Base-by-base conservation (phyloP, 179 eudicot species). In the Nepenthes alata region DNA sequence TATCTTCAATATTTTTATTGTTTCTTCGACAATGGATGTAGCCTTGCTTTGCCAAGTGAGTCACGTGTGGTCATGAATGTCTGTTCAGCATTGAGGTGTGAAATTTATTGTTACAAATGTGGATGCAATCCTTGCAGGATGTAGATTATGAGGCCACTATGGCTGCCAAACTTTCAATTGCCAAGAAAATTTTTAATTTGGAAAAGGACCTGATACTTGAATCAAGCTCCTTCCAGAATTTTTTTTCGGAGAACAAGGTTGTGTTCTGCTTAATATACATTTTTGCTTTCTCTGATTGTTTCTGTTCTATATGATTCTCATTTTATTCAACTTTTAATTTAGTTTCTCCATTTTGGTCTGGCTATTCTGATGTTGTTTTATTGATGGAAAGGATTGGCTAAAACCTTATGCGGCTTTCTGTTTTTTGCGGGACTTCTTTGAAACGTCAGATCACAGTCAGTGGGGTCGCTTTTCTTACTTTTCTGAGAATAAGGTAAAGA, bases 351-450 rank as follows among this genome's bases (percentile, higher is more conserved):
- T 51, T 34, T n/a, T 16, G 14, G 9, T 55, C 37, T 34, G 15
- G 11, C 55, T 25, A 50, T 75, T 41, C 65, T 69, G 61, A 69
- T 13, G 58, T 37, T 53, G 51, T 69, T 25, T 49, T 47, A 66
- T 67, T 75, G 55, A 58, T 69, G 61, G 12, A 72, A 77, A 93
- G 98, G 93, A 78, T 49, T 93, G 98, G 98, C 78, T 93, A 63
- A 93, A 82, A 76, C 93, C 98, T 59, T 93, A 89, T 75, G 95
- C 98, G 11, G 93, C 95, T 58, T 89, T 93, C 77, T 93, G 98
- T 71, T 93, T 89, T 64, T 85, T 93, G 55, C 91, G 98, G 56
- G 95, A 89, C 73, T 93, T 93, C 75, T 93, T 93, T 68, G 95
- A 82, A 73, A 93, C 96, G 59, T 85, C 98, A 37, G 95, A 93